Conservation (phyloP, 2,329 filamentous ascomycete genomes). For the Juglanconis juglandina region DNA sequence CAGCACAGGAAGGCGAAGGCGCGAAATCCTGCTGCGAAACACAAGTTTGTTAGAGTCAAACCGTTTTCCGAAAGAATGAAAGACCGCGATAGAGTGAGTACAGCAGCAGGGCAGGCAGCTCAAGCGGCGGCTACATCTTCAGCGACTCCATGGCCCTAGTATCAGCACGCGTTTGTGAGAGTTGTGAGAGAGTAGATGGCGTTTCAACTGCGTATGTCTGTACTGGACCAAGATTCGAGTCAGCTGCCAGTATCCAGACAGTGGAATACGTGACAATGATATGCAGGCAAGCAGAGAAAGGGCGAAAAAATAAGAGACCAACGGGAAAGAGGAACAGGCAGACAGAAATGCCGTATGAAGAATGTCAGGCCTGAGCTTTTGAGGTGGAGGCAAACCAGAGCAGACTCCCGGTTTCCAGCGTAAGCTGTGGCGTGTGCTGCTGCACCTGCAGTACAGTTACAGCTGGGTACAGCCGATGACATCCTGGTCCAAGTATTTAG, state of each 20-base stretch:
- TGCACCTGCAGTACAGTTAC: conserved; percentile 17
- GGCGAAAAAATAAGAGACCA: not conserved
- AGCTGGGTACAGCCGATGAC: conserved; percentile 16
- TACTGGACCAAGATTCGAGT: not conserved
- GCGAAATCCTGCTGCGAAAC: conserved; percentile 50
- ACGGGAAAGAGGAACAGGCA: conserved; percentile 1
- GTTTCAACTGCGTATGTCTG: not conserved
- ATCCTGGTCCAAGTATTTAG: conserved; percentile 3
- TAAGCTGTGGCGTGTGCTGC: conserved; percentile 18
- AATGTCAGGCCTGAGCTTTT: conserved; percentile 15
- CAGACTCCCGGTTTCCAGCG: conserved; percentile 11
- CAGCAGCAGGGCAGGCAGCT: not conserved
- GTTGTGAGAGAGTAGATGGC: not conserved
- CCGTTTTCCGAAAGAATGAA: not conserved
- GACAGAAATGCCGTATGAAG: conserved; percentile 7
- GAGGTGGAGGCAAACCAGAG: conserved; percentile 14
- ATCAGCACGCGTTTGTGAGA: conserved; percentile 3
- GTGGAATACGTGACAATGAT: not conserved
- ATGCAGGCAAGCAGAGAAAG: not conserved
- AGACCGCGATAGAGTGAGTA: not conserved
- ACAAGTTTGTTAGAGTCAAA: conserved; percentile 26
- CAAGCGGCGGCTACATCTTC: conserved; percentile 10
- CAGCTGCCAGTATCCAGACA: not conserved
- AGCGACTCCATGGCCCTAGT: not conserved
- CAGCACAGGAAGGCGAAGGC: conserved; percentile 47